Conservation (phyloP, 1,284 basidiomycete species). For the Violaceomyces palustris region DNA sequence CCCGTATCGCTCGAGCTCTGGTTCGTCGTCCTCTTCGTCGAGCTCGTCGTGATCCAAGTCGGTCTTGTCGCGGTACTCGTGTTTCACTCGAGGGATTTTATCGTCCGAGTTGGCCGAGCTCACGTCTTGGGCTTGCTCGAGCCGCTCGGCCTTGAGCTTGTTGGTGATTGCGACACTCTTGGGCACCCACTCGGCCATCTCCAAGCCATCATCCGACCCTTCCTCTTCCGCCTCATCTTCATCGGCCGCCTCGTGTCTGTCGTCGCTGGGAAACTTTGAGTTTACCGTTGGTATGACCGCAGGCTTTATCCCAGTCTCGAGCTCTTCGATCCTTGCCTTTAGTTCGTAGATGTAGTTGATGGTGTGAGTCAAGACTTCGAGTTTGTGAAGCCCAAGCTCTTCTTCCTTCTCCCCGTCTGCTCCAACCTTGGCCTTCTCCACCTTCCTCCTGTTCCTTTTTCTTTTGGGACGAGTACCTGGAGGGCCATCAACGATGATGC, state of each 20-base stretch:
- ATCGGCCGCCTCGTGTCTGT: too few relatives aligned
- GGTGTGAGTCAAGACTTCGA: slow-evolving; percentile 44
- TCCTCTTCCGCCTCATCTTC: too few relatives aligned
- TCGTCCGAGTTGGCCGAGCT: background rate
- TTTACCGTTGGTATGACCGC: slow-evolving; percentile 24
- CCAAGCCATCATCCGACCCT: slow-evolving; percentile 3
- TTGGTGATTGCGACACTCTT: background rate
- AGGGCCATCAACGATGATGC: slow-evolving; percentile 29
- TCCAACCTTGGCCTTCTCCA: slow-evolving; percentile 11
- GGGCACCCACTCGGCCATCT: background rate
- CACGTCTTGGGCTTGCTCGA: slow-evolving; percentile 2
- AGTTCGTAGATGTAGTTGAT: slow-evolving; percentile 48
- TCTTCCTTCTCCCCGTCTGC: slow-evolving; percentile 30
- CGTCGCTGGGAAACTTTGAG: slow-evolving; percentile 16
- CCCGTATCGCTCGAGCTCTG: slow-evolving; percentile 1
- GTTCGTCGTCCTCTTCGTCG: slow-evolving; percentile 6
- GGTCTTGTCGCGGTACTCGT: background rate
- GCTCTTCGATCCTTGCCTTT: slow-evolving; percentile 30
- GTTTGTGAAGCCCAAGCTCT: slow-evolving; percentile 42
- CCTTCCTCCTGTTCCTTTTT: slow-evolving; percentile 34
- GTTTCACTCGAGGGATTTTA: too few relatives aligned
- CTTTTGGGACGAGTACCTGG: slow-evolving; percentile 39
- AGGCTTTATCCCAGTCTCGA: slow-evolving; percentile 23
- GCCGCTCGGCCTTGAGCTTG: too few relatives aligned
- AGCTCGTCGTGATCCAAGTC: background rate